These are phyloP conservation scores for Auricularia auricula-judae DNA, from an alignment of 768 basidiomycete genomes.

Conservation along the genomic window DNA sequence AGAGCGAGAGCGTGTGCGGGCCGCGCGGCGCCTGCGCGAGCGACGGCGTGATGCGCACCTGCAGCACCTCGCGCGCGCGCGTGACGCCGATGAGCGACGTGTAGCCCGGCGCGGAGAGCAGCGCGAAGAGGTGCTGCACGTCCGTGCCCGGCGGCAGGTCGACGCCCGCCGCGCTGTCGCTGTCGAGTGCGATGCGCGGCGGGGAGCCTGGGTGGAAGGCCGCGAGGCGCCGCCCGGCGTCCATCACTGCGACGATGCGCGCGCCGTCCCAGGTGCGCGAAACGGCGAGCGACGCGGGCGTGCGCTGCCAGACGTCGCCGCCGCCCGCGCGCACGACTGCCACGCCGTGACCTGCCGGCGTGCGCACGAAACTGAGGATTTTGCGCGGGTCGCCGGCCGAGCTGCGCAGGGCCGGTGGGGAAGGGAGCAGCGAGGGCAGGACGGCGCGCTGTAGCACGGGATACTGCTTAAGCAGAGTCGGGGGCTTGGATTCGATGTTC, in stretches of 20 bases:
- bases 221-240: constrained; percentile 48
- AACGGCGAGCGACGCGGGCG: constrained; percentile 31
- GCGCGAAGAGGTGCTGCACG: constrained; percentile 44
- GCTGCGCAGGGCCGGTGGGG: constrained; percentile 29
- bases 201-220: constrained; percentile 38
- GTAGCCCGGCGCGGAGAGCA: constrained; percentile 40
- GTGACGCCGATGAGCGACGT: constrained; percentile 62
- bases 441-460: constrained; percentile 55
- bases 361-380: constrained; percentile 58
- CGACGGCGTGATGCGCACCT: constrained; percentile 32
- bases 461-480: constrained; percentile 69
- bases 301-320: constrained; percentile 46
- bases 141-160: constrained; percentile 36
- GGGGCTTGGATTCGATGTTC: constrained; percentile 86
- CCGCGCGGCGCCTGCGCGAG: constrained; percentile 12
- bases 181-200: constrained; percentile 9
- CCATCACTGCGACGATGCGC: constrained; percentile 61
- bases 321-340: constrained; percentile 49
- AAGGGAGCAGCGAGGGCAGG: constrained; percentile 6
- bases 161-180: background rate
- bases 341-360: constrained; percentile 68
- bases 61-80: constrained; percentile 44
- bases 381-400: constrained; percentile 35
- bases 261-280: constrained; percentile 41
- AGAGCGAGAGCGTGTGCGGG: constrained; percentile 30